Percentiles rank a stretch among this genome's conserved stretches.
These are phyloP conservation scores for Diaporthe australafricana DNA, from an alignment of 2,329 filamentous ascomycete genomes.

Conservation along the genomic window DNA sequence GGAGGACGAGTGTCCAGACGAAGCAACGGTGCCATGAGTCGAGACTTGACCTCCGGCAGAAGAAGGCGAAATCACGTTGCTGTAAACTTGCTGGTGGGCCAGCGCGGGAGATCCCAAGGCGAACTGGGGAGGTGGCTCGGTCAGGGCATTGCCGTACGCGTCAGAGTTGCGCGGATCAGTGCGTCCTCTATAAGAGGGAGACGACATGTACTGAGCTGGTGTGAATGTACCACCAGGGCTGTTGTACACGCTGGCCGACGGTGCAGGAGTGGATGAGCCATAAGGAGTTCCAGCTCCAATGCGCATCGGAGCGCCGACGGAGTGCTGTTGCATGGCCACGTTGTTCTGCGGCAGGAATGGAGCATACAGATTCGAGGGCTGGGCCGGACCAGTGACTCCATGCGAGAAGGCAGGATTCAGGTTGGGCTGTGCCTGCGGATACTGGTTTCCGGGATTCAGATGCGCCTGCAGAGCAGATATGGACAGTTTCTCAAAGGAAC, in stretches of 20 bases:
- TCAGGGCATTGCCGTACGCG: constrained; percentile 46
- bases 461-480: constrained; percentile 31
- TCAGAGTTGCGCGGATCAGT: constrained; percentile 58
- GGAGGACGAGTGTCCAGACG: not conserved
- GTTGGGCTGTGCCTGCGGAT: constrained; percentile 2
- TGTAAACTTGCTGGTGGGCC: constrained; percentile 19
- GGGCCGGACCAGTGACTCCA: not conserved
- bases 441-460: not conserved
- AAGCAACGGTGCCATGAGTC: not conserved
- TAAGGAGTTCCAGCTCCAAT: not conserved
- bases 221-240: not conserved
- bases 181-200: constrained; percentile 35
- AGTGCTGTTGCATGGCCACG: constrained; percentile 5
- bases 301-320: not conserved
- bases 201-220: not conserved
- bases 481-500: constrained; percentile 22
- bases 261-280: not conserved
- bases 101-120: constrained; percentile 39
- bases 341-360: not conserved
- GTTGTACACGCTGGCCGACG: not conserved
- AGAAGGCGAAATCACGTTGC: constrained; percentile 1
- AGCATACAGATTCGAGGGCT: not conserved
- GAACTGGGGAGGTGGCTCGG: constrained; percentile 53
- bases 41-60: not conserved
- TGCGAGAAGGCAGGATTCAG: not conserved